Evolutionary conservation across 2,329 filamentous ascomycete genomes (phyloP).

Genomic region (Lasiodiplodia hormozganensis): DNA sequence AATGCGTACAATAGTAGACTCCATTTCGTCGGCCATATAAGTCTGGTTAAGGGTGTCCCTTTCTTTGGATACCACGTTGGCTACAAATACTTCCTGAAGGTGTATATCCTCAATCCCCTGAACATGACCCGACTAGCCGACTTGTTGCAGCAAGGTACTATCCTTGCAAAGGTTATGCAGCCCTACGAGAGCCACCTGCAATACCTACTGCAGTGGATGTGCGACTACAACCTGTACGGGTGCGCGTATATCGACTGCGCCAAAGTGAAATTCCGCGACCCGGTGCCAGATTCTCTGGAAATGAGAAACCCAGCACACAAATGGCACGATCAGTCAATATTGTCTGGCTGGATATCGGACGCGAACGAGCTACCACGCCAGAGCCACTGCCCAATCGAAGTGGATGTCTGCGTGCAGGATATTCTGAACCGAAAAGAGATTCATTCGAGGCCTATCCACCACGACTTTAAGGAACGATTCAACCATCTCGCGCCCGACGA

Average conservation of each 20-base stretch:
- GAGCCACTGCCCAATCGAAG: slow-evolving; percentile 88
- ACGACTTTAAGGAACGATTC: slow-evolving; percentile 80
- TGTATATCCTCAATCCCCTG: slow-evolving; percentile 88
- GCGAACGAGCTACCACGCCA: slow-evolving; percentile 72
- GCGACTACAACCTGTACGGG: slow-evolving; percentile 95
- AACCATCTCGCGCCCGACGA: slow-evolving; percentile 69
- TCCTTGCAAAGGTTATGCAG: slow-evolving; percentile 84
- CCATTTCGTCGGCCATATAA: slow-evolving; percentile 86
- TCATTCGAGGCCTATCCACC: slow-evolving; percentile 78
- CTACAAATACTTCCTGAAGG: slow-evolving; percentile 88
- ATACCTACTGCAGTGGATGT: slow-evolving; percentile 96
- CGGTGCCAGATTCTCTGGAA: slow-evolving; percentile 74
- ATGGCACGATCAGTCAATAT: slow-evolving; percentile 82
- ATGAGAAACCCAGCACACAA: slow-evolving; percentile 67
- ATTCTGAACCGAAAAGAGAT: slow-evolving; percentile 84
- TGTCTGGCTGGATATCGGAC: slow-evolving; percentile 64
- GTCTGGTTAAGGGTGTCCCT: slow-evolving; percentile 87
- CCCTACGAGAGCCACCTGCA: slow-evolving; percentile 94
- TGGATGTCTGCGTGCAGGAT: slow-evolving; percentile 87
- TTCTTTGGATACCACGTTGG: slow-evolving; percentile 97
- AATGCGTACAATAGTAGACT: slow-evolving; percentile 73
- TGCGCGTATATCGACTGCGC: slow-evolving; percentile 82
- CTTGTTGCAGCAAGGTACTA: slow-evolving; percentile 83
- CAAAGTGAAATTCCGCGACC: slow-evolving; percentile 75
- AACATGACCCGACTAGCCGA: slow-evolving; percentile 89